Evolutionary conservation across 1,284 basidiomycete genomes (phyloP), one percentile per base, ranked within the genome.

Genomic region (Rugosomyces carneus): DNA sequence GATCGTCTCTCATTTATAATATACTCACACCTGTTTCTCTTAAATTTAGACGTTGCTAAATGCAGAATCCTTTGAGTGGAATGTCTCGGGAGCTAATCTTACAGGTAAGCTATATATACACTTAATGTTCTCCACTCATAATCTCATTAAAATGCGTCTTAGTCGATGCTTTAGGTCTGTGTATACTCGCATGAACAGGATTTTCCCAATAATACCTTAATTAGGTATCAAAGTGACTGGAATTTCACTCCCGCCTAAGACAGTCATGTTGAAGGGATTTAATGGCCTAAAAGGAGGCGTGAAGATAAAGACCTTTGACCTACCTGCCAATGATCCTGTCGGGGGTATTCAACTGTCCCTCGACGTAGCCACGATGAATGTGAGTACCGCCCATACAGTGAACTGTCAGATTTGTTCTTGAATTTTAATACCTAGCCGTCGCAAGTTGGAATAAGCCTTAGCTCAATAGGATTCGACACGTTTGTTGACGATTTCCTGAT

Each of bases 331-430:
- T 58, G 84, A 89, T 53, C 81, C 84, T 1, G 76, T 73, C 2
- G 88, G 87, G n/a, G 86, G 86, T 34, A 81, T 90, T 49, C 76
- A 77, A 50, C 67, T 90, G 38, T 84, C 80, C 0, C 67, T 89
- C 9, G 67, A 81, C 42, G 76, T 84, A 0, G 75, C 72, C 13
- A 70, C 82, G 20, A 67, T 71, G 10, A 90, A 88, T 57, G 80
- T 81, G 44, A 53, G 75, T 57, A 16, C 39, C 34, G 20, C 6
- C 10, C 27, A 8, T 11, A 31, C 15, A 20, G 15, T 13, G 23
- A 13, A 37, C 31, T 8, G 41, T 8, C n/a, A 23, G 51, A 11
- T 5, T 16, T 20, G 42, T 51, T 21, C 26, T 35, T 19, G 13
- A 40, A n/a, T n/a, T 41, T 29, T 2, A 29, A 39, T 37, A 31